phyloP scores from a whole-genome alignment of 768 basidiomycete genomes.

The Leccinum disarticulatum region DNA sequence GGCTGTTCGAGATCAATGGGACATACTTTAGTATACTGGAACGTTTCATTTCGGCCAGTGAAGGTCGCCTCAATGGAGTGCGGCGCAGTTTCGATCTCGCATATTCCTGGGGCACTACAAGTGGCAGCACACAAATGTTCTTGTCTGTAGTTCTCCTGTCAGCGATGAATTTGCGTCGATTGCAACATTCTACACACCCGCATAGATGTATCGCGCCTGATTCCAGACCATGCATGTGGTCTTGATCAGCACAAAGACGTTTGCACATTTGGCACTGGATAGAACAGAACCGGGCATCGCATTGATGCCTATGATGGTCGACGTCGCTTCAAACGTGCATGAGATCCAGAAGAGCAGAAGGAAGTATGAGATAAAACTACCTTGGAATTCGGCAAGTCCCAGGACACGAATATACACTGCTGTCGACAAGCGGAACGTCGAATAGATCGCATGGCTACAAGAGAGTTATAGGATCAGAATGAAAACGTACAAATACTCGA shows the following conservation, averaged over 20 bases:
- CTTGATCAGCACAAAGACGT: constrained; percentile 9
- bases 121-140: constrained; percentile 47
- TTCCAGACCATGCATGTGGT: constrained; percentile 56
- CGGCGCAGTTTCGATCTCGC: constrained; percentile 58
- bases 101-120: constrained; percentile 29
- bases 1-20: not conserved
- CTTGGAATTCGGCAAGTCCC: constrained; percentile 43
- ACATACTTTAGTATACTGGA: constrained; percentile 62
- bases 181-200: constrained; percentile 39
- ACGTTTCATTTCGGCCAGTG: constrained; percentile 56
- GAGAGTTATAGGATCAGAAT: not conserved
- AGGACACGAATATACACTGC: constrained; percentile 39
- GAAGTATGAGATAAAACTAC: constrained; percentile 22
- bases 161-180: not conserved
- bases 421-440: constrained; percentile 29
- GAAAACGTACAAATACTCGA: not conserved
- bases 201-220: constrained; percentile 48
- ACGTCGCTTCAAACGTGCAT: constrained; percentile 38
- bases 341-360: not conserved
- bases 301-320: constrained; percentile 47
- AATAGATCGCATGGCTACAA: constrained; percentile 43
- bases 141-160: constrained; percentile 38
- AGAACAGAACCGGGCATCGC: constrained; percentile 54
- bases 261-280: constrained; percentile 51
- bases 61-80: constrained; percentile 63